Evolutionary conservation across 2,329 filamentous ascomycete species (phyloP), one percentile per base, ranked within the genome.

Genomic region (Cladosporium austrohemisphaericum): DNA sequence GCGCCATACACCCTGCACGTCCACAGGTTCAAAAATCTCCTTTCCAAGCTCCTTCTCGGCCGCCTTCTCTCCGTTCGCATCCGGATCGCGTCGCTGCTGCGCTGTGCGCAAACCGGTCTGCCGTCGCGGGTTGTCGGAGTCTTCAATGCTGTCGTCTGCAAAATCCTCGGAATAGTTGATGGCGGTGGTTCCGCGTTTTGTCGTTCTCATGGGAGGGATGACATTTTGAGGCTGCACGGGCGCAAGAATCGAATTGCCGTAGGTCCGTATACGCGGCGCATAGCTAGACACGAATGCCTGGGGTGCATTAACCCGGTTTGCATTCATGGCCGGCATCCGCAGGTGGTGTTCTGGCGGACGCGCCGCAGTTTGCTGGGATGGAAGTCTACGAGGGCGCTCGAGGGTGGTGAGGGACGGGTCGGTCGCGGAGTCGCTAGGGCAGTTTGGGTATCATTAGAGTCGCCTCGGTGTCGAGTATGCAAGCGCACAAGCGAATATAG

Each of bases 151-250:
- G 49, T 84, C 90, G 57, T 96, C 92, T 64, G 85, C 95, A 38
- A 91, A 91, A 67, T 97, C 92, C 67, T 98, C 93, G 19, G 93
- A 92, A 65, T 98, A 98, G 72, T 96, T 98, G 71, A 97, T 93
- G 55, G 92, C 88, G 26, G 88, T 93, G 2, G 93, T 97, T 51
- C 93, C 93, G 69, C 93, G 86, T 75, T 98, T 97, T 7, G 93
- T 97, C n/a, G 88, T 95, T 65, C 92, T 83, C 60, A 88, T 73
- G 31, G 85, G 80, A 19, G 82, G 84, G 2, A 80, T 69, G 50
- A 84, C 78, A 54, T 82, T 83, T 49, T 79, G 79, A 55, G 86
- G 87, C 54, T 92, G 80, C 54, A 93, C 83, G 28, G 92, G 91
- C 19, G 88, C 88, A 54, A 96, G 80, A 49, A 97, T 82, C 29